phyloP scores from a whole-genome alignment of 1,284 basidiomycete genomes.

The Blastosporella zonata region DNA sequence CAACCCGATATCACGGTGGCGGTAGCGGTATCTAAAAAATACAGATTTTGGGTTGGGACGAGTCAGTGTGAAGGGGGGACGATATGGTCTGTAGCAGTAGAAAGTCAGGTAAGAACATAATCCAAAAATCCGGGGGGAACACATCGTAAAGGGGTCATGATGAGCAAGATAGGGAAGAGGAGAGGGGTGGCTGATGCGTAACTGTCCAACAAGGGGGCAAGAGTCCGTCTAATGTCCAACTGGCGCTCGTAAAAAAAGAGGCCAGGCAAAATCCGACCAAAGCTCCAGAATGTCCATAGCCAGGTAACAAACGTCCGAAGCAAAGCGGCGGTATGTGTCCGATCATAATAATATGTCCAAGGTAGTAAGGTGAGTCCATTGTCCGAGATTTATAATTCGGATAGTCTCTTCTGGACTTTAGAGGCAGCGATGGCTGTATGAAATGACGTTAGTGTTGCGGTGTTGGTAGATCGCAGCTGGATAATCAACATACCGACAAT shows the following conservation, averaged over 20 bases:
- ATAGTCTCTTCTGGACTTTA: slow-evolving; percentile 36
- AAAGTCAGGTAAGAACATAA: too few species aligned
- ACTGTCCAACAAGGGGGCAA: slow-evolving; percentile 17
- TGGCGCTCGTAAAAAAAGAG: slow-evolving; percentile 12
- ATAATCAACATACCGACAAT: slow-evolving; percentile 46
- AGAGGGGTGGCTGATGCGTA: slow-evolving; percentile 8
- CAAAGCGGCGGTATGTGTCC: slow-evolving; percentile 15
- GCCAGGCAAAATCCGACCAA: slow-evolving; percentile 18
- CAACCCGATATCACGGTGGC: slow-evolving; percentile 10
- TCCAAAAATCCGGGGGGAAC: too few species aligned
- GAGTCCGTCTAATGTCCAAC: slow-evolving; percentile 21
- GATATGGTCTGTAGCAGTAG: slow-evolving; percentile 8
- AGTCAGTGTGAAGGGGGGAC: slow-evolving; percentile 1
- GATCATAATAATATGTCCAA: slow-evolving; percentile 13
- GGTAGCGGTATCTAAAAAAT: slow-evolving; percentile 20
- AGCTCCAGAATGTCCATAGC: slow-evolving; percentile 22
- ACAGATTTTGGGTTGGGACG: slow-evolving; percentile 13
- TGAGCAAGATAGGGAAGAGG: neutral
- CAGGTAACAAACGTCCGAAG: slow-evolving; percentile 16
- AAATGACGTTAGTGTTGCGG: slow-evolving; percentile 2
- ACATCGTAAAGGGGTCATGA: slow-evolving; percentile 13
- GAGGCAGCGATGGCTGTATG: slow-evolving; percentile 26
- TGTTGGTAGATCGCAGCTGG: neutral
- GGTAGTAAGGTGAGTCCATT: slow-evolving; percentile 3
- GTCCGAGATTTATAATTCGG: slow-evolving; percentile 32